phyloP scores from a whole-genome alignment of 805 yeast species.

The Lipomyces chichibuensis region DNA sequence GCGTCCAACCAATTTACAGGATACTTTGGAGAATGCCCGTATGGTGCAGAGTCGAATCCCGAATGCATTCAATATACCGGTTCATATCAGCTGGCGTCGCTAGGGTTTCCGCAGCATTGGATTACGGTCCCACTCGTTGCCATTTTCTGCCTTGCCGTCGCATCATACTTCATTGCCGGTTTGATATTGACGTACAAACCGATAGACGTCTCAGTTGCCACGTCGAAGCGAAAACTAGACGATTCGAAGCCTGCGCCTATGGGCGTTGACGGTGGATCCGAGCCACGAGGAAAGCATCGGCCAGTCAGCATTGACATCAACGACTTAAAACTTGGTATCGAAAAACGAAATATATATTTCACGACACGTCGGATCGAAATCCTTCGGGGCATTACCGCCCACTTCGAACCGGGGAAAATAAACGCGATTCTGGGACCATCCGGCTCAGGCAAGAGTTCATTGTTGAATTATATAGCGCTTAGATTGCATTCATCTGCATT shows the following conservation, averaged over 20 bases:
- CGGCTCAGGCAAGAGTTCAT: conserved; percentile 75
- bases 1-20: conserved; percentile 66
- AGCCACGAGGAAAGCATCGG: not conserved
- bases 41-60: conserved; percentile 40
- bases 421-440: conserved; percentile 83
- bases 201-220: conserved; percentile 57
- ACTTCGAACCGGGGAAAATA: conserved; percentile 57
- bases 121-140: conserved; percentile 64
- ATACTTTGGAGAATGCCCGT: conserved; percentile 62
- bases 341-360: conserved; percentile 22
- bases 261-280: conserved; percentile 11
- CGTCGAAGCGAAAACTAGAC: conserved; percentile 36
- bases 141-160: conserved; percentile 60
- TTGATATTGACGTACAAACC: conserved; percentile 53
- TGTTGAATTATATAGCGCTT: conserved; percentile 65
- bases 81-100: conserved; percentile 52
- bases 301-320: conserved; percentile 38
- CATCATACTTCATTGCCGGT: conserved; percentile 55
- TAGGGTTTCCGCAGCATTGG: conserved; percentile 72
- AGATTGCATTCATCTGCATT: conserved; percentile 51
- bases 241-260: conserved; percentile 21
- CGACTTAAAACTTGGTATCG: conserved; percentile 38
- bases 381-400: conserved; percentile 54
- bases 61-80: conserved; percentile 61
- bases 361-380: conserved; percentile 44